Evolutionary conservation across 2,329 filamentous ascomycete species (phyloP).

Genomic region (Metarhizium humberi): DNA sequence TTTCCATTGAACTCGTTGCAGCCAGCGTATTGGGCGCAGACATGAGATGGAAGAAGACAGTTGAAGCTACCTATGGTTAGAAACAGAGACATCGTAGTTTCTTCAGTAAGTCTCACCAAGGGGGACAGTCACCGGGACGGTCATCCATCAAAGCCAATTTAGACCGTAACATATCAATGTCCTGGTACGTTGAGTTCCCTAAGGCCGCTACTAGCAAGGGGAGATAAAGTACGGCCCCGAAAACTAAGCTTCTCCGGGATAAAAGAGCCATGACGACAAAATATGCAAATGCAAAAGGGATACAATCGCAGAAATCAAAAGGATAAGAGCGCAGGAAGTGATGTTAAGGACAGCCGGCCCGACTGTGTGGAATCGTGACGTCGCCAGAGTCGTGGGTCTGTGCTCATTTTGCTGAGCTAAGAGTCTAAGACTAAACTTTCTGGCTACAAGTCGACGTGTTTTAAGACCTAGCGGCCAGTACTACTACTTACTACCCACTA

Average conservation of each 20-base stretch:
- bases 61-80: constrained; percentile 65
- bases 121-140: constrained; percentile 68
- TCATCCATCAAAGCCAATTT: constrained; percentile 64
- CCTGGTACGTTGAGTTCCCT: constrained; percentile 49
- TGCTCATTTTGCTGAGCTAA: neutral
- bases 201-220: constrained; percentile 28
- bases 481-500: too few relatives aligned
- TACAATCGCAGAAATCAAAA: constrained; percentile 1
- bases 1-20: constrained; percentile 89
- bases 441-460: too few relatives aligned
- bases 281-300: constrained; percentile 10
- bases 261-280: constrained; percentile 29
- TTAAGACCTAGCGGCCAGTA: too few relatives aligned
- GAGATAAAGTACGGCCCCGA: constrained; percentile 30
- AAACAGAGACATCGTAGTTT: constrained; percentile 6
- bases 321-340: neutral
- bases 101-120: constrained; percentile 44
- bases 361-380: neutral
- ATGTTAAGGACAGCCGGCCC: neutral
- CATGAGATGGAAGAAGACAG: constrained; percentile 87
- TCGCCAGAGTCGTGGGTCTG: neutral
- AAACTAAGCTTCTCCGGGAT: constrained; percentile 26
- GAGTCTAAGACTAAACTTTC: too few relatives aligned
- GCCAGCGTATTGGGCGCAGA: constrained; percentile 79
- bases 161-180: constrained; percentile 50